Evolutionary conservation across 805 yeast species (phyloP).

Genomic region (Saccharomycopsis javanensis): DNA sequence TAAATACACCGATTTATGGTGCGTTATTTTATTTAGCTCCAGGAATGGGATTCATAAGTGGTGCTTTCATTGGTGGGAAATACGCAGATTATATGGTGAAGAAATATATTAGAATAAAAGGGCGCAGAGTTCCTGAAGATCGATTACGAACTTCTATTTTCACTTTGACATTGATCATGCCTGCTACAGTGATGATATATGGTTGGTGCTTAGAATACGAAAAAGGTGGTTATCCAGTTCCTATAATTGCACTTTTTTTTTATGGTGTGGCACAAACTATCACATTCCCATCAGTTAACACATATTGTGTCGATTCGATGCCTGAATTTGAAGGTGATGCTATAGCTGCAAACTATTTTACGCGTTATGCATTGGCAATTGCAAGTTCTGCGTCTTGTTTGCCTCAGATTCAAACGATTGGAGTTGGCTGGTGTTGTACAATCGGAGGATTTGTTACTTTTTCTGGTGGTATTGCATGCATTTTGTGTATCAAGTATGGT

Average conservation of each 20-base stretch:
- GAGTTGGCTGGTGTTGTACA: constrained; percentile 49
- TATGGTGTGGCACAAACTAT: constrained; percentile 43
- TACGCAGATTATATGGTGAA: constrained; percentile 42
- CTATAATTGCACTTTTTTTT: constrained; percentile 39
- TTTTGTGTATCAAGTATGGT: constrained; percentile 32
- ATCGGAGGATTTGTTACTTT: constrained; percentile 36
- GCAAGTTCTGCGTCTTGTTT: constrained; percentile 42
- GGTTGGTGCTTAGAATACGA: constrained; percentile 44
- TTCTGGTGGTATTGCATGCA: constrained; percentile 29
- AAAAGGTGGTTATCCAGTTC: constrained; percentile 47
- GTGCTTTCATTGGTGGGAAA: constrained; percentile 43
- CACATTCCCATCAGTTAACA: constrained; percentile 42
- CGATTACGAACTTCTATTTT: constrained; percentile 34
- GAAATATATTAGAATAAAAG: constrained; percentile 33
- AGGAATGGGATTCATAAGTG: constrained; percentile 43
- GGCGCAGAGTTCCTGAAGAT: constrained; percentile 43
- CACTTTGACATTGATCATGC: constrained; percentile 36
- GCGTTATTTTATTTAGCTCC: constrained; percentile 49
- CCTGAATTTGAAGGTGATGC: constrained; percentile 48
- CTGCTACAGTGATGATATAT: constrained; percentile 37
- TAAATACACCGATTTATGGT: constrained; percentile 39
- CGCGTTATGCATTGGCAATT: constrained; percentile 42
- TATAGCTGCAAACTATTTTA: constrained; percentile 43
- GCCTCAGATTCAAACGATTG: constrained; percentile 36
- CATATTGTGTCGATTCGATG: constrained; percentile 51